Base-by-base conservation (phyloP, 176 grass and related monocot species). In the Oropetium thomaeum region DNA sequence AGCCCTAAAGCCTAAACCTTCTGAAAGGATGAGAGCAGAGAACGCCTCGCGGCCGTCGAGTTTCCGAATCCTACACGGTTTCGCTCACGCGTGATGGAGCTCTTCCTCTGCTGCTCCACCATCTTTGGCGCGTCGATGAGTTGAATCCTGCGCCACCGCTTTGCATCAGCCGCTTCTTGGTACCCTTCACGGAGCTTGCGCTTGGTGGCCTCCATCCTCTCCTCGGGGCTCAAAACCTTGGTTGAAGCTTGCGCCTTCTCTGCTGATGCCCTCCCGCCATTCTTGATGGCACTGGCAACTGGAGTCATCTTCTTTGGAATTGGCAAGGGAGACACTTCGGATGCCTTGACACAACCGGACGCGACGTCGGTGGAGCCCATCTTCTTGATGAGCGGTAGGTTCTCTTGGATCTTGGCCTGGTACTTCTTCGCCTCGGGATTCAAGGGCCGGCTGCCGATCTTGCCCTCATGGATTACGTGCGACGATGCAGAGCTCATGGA, bases 131-230 rank as follows among this genome's bases (percentile, higher is more conserved):
- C 42, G 41, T 62, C 8, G 40, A 83, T 68, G 2, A 63, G 0
- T 0, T 33, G 17, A 0, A 42, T 33, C 65, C 2, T 62, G 3
- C 43, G 33, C 8, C 14, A 33, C 8, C 42, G 65, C 55, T 83
- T 83, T 0, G 19, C 81, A 0, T 60, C 61, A 4, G 51, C 62
- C 6, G 23, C 62, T 20, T 67, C 45, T 4, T 65, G 15, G 33
- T 78, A 69, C 1, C 34, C 70, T 7, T 82, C 11, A 1, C 4
- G 60, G 23, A 74, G 62, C 28, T 67, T 82, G 10, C 71, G 30
- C 72, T 76, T 83, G 0, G 64, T 10, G 2, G 62, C 38, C 31
- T 55, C 37, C 27, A 74, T 44, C 60, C 6, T 82, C 37, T 57
- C 13, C 20, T 9, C 20, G 49, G 44, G 44, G 44, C 44, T 47